Percentiles rank a stretch among this genome's conserved stretches.
These are phyloP conservation scores for Cylindrodendrum hubeiense DNA, from an alignment of 2,329 filamentous ascomycete species.

Conservation along the genomic window DNA sequence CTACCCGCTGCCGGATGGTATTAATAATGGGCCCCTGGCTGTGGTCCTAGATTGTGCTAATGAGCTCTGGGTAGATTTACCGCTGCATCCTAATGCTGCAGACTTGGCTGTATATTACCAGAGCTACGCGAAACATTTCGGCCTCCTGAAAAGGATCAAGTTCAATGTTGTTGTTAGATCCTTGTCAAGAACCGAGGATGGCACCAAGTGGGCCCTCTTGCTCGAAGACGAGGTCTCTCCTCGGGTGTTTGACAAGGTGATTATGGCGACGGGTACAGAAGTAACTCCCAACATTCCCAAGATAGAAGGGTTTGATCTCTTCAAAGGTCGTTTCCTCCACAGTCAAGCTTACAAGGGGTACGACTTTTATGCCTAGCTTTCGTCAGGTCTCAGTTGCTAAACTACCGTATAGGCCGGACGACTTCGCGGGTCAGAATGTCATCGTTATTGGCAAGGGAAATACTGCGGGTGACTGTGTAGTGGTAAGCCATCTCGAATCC, in stretches of 20 bases:
- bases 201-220: conserved; percentile 34
- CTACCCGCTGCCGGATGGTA: conserved; percentile 41
- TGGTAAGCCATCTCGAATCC: conserved; percentile 23
- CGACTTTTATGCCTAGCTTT: background rate
- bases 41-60: background rate
- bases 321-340: conserved; percentile 37
- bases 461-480: conserved; percentile 40
- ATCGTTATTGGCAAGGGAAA: conserved; percentile 45
- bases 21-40: too few species aligned
- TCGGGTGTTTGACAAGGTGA: conserved; percentile 40
- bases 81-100: conserved; percentile 26
- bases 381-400: background rate
- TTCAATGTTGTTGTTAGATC: conserved; percentile 29
- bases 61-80: conserved; percentile 26
- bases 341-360: conserved; percentile 42
- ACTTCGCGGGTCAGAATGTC: conserved; percentile 37
- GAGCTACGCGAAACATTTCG: conserved; percentile 37
- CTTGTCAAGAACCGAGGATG: conserved; percentile 27
- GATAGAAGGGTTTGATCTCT: conserved; percentile 35
- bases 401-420: conserved; percentile 22
- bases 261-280: conserved; percentile 39
- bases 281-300: conserved; percentile 26
- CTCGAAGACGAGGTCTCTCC: conserved; percentile 24
- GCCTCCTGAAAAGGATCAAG: conserved; percentile 28
- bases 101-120: conserved; percentile 38